Percentiles rank a stretch among this genome's conserved stretches.
These are phyloP conservation scores for Tolypocladium ovalisporum DNA, from an alignment of 2,329 filamentous ascomycete genomes.

Conservation along the genomic window DNA sequence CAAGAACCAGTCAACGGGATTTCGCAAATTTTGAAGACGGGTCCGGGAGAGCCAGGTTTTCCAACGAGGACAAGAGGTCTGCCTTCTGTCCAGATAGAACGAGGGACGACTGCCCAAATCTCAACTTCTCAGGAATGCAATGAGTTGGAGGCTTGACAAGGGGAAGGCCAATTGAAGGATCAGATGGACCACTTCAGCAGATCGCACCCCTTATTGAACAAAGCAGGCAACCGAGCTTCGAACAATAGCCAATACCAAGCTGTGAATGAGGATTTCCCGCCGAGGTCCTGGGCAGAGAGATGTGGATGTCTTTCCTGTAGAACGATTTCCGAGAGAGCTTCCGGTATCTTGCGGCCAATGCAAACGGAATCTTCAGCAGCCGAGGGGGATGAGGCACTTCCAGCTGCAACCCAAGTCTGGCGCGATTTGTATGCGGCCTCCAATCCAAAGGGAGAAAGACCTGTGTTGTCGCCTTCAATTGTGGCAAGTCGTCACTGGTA, in stretches of 20 bases:
- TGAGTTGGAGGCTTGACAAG: neutral
- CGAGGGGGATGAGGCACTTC: neutral
- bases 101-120: neutral
- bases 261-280: neutral
- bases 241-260: neutral
- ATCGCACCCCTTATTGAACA: neutral
- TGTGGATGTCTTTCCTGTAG: neutral
- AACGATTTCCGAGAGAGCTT: neutral
- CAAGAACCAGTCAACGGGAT: neutral
- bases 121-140: neutral
- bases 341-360: neutral
- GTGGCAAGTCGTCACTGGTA: neutral
- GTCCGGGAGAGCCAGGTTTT: neutral
- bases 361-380: neutral
- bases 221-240: neutral
- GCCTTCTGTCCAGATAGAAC: neutral
- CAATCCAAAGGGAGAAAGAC: neutral
- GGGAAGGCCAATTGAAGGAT: neutral
- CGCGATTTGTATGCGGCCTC: neutral
- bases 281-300: neutral
- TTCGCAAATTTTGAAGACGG: neutral
- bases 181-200: neutral
- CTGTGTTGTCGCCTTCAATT: neutral
- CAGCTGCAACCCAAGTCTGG: neutral
- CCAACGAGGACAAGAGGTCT: neutral